Conservation (phyloP, 805 yeast genomes). For the Yarrowia sp. region DNA sequence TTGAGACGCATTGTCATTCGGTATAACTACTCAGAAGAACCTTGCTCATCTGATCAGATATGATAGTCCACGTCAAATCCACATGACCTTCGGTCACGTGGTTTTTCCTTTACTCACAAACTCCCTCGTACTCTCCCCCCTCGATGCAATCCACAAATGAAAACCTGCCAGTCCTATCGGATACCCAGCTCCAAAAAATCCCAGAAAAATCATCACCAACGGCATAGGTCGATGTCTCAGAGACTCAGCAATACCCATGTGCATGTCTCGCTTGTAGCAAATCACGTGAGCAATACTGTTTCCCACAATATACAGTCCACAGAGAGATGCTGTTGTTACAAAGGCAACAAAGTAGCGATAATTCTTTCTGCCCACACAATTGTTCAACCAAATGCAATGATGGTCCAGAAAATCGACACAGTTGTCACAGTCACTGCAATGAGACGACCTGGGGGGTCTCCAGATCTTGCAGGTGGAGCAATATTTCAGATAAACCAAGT, state of each 20-base stretch:
- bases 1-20: too few relatives aligned
- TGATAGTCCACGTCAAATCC: too few relatives aligned
- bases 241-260: slow-evolving; percentile 45
- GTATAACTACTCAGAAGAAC: too few relatives aligned
- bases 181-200: slow-evolving; percentile 59
- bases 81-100: slow-evolving; percentile 13
- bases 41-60: too few relatives aligned
- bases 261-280: slow-evolving; percentile 42
- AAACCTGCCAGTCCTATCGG: slow-evolving; percentile 61
- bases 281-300: slow-evolving; percentile 50
- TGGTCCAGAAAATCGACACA: slow-evolving; percentile 75
- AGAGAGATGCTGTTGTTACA: slow-evolving; percentile 52
- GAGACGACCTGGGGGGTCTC: slow-evolving; percentile 79
- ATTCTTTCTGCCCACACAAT: slow-evolving; percentile 78
- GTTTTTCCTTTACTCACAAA: slow-evolving; percentile 54
- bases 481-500: slow-evolving; percentile 59
- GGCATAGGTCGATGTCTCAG: slow-evolving; percentile 47
- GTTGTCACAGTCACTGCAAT: slow-evolving; percentile 71
- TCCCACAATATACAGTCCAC: slow-evolving; percentile 47
- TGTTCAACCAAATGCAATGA: slow-evolving; percentile 74
- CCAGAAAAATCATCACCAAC: slow-evolving; percentile 58
- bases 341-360: slow-evolving; percentile 57
- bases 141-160: slow-evolving; percentile 62
- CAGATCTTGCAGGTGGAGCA: slow-evolving; percentile 72
- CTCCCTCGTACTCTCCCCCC: slow-evolving; percentile 76